Evolutionary conservation across 1,139 yeast genomes (phyloP), one percentile per base, ranked within the genome.

Genomic region (Blastobotrys raffinosifermentans): DNA sequence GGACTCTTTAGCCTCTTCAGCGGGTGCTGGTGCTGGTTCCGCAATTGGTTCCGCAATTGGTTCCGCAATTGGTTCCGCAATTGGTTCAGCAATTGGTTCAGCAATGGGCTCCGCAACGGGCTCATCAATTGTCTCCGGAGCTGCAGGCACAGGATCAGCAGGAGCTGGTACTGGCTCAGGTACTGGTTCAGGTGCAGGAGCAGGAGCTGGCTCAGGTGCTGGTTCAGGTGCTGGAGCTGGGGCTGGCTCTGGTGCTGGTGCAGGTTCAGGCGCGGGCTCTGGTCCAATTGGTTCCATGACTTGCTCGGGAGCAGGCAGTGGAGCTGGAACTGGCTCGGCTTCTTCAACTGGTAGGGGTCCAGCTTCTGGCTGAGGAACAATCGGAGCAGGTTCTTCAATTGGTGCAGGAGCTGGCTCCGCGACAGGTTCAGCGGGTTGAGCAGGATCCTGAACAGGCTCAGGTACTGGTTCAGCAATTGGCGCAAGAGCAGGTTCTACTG

Each of bases 181-280:
- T 29, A n/a, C 23, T 20, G 31, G 22, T n/a, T 13, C 22, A 18
- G 31, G 20, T n/a, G 16, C 31, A 16, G 20, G 31, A 10, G 16
- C 19, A 15, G 19, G 20, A n/a, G 31, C 22, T 19, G 16, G 22
- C 3, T 14, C 27, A 21, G 16, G 27, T 4, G 16, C 27, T 4
- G 34, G 26, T n/a, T 19, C 27, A 13, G 22, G 27, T 6, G 11
- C 34, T 10, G 21, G 16, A 4, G n/a, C 19, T 19, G 31, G 31
- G n/a, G 22, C 32, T 14, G 26, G 19, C 10, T 16, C 26, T 30
- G 17, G 32, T 18, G 19, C 22, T 21, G 22, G 19, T n/a, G 26
- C 32, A 13, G 25, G 22, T 2, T 14, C 27, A 19, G 16, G 34
- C 5, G 16, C 27, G 8, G 34, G 26, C 10, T 5, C 27, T 21